A percentile compares a stretch with the other conserved stretches of the same genome.
Evolutionary conservation across 2,329 filamentous ascomycete species (phyloP).

Genomic region (Xylaria sp.): DNA sequence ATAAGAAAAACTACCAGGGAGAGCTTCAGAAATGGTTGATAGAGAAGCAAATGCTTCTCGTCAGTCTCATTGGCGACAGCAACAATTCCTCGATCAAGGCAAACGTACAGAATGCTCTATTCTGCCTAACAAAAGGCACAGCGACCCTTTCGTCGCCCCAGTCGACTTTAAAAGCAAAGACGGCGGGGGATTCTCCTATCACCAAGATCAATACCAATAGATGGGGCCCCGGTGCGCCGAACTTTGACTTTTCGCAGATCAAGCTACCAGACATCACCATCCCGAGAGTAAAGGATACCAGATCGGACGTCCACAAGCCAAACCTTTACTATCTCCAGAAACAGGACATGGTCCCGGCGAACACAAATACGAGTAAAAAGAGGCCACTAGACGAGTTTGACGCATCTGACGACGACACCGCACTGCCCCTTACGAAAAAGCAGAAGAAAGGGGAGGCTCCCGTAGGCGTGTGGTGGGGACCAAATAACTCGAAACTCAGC

Average conservation of each 20-base stretch:
- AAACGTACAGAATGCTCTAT: constrained; percentile 2
- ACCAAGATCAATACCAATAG: not conserved
- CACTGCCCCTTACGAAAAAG: constrained; percentile 1
- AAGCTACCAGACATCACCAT: not conserved
- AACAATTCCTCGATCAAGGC: not conserved
- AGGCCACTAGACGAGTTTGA: not conserved
- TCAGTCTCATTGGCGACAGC: not conserved
- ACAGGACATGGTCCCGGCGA: no score
- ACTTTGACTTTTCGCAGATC: not conserved
- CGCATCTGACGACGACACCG: not conserved
- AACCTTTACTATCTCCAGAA: no score
- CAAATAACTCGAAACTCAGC: constrained; percentile 25
- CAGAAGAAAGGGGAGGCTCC: not conserved
- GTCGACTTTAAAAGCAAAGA: not conserved
- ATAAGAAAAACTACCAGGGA: not conserved
- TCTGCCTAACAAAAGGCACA: constrained; percentile 5
- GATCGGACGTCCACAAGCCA: no score
- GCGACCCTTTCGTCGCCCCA: not conserved
- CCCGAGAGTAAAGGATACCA: not conserved
- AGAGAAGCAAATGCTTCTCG: constrained; percentile 5
- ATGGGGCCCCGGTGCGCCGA: not conserved
- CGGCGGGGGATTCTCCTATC: no score
- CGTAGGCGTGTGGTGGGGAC: constrained; percentile 31
- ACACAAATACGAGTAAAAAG: not conserved
- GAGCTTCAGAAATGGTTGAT: constrained; percentile 18